Evolutionary conservation across 306 rosid species (phyloP), one percentile per base, ranked within the genome.

Genomic region (Castanea mollissima): DNA sequence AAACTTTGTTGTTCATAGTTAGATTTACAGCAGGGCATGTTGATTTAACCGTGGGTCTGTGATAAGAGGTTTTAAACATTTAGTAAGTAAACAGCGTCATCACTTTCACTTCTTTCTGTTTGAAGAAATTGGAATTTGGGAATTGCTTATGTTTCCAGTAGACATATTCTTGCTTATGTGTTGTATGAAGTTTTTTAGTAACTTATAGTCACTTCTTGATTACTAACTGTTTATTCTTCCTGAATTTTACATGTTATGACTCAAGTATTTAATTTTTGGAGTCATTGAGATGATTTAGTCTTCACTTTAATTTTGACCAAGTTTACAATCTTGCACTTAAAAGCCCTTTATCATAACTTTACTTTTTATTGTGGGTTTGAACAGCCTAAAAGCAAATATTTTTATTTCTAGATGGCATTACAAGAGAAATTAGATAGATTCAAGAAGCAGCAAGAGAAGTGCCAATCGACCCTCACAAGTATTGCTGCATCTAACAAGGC

Each of bases 391-490:
- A 69, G 73, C 52, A 11, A 55, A 23, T 51, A 10, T 54, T 31
- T 21, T 69, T 69, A 9, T 11, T 69, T 73, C 44, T 82, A 86
- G 88, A 91, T 93, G 94, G 88, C 86, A 13, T 75, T 93, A 83
- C 90, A 91, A 81, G 92, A 87, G 4, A 74, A 81, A 76, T 75
- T 93, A 31, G 90, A 91, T 32, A 89, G 55, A 80, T 93, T 93
- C 76, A 86, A 91, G 88, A 93, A 85, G 80, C 98, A 91, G 74
- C 97, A 93, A 59, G 92, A 83, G 68, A 87, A 84, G 70, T 91
- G 94, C 29, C 93, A 91, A 70, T 65, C 90, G 51, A 91, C 95
- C 2, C 84, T 91, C 27, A 72, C 89, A 0, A 89, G 85, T 84
- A 91, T 93, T 89, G 95, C 97, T 32, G 86, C 90, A 2, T 80